phyloP scores from a whole-genome alignment of 176 grass and related monocot species.

The Oryza longistaminata region DNA sequence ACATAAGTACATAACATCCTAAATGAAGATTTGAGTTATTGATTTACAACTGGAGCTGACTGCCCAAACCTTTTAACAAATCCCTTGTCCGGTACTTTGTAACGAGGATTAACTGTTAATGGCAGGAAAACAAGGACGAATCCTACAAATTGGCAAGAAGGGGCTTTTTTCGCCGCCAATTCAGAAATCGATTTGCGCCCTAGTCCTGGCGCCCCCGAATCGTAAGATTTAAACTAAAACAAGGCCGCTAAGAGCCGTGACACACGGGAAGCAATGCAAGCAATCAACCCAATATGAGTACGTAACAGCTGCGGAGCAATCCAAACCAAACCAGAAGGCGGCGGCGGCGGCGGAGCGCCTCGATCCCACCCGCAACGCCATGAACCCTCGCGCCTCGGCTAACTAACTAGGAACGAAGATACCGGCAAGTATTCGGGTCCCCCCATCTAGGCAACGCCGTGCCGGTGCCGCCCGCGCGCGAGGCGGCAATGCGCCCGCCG shows the following conservation, averaged over 20 bases:
- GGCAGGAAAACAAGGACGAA: not conserved
- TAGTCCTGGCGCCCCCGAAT: not conserved
- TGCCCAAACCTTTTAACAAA: not conserved
- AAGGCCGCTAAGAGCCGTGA: not conserved
- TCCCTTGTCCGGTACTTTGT: not conserved
- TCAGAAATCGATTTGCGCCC: not conserved
- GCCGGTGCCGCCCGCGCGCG: not conserved
- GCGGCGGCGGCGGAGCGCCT: not conserved
- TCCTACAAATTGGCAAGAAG: not conserved
- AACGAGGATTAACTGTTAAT: not conserved
- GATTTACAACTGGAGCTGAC: not conserved
- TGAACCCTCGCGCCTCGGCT: not conserved
- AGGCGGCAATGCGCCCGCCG: not conserved
- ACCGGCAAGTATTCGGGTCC: not conserved
- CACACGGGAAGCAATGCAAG: not conserved
- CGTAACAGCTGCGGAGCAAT: not conserved
- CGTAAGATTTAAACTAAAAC: not conserved
- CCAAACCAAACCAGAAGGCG: not conserved
- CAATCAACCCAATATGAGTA: not conserved
- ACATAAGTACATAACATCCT: not conserved
- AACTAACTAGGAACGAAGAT: not conserved
- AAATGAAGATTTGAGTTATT: not conserved
- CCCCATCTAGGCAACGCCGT: not conserved
- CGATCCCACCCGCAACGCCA: not conserved
- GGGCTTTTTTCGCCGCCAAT: not conserved